A percentile compares a stretch with the other conserved stretches of the same genome.
phyloP scores from a whole-genome alignment of 2,329 filamentous ascomycete genomes.

The Zymoseptoria ardabiliae region DNA sequence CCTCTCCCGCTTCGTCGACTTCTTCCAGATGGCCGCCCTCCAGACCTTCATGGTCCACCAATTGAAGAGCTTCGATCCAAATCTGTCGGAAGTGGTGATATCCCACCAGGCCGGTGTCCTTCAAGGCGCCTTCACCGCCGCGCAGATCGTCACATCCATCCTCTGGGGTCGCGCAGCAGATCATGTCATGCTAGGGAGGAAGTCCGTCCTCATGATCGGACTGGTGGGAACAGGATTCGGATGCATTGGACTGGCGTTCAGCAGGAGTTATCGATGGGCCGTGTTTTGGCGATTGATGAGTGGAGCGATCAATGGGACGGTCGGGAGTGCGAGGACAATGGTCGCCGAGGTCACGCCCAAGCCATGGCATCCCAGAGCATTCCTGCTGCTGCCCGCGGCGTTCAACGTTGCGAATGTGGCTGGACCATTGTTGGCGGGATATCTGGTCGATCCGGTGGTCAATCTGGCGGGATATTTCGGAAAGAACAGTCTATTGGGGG shows the following conservation, averaged over 20 bases:
- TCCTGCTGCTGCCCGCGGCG: conserved; percentile 34
- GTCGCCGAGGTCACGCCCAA: conserved; percentile 35
- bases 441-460: conserved; percentile 53
- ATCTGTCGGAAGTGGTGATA: conserved; percentile 41
- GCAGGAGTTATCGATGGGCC: conserved; percentile 34
- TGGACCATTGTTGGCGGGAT: conserved; percentile 50
- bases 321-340: conserved; percentile 37
- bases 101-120: conserved; percentile 37
- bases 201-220: conserved; percentile 35
- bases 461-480: conserved; percentile 53
- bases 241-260: conserved; percentile 35
- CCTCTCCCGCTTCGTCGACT: conserved; percentile 37
- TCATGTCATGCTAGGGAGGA: conserved; percentile 38
- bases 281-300: conserved; percentile 34
- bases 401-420: conserved; percentile 37
- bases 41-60: conserved; percentile 41
- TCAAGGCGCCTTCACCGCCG: conserved; percentile 36
- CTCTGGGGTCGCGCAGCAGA: conserved; percentile 37
- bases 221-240: conserved; percentile 33
- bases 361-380: conserved; percentile 35
- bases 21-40: conserved; percentile 38
- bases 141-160: conserved; percentile 37
- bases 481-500: conserved; percentile 47
- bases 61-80: conserved; percentile 35
- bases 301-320: conserved; percentile 36